Base-by-base conservation (phyloP, 2,329 filamentous ascomycete genomes). In the Lasiodiplodia gonubiensis region DNA sequence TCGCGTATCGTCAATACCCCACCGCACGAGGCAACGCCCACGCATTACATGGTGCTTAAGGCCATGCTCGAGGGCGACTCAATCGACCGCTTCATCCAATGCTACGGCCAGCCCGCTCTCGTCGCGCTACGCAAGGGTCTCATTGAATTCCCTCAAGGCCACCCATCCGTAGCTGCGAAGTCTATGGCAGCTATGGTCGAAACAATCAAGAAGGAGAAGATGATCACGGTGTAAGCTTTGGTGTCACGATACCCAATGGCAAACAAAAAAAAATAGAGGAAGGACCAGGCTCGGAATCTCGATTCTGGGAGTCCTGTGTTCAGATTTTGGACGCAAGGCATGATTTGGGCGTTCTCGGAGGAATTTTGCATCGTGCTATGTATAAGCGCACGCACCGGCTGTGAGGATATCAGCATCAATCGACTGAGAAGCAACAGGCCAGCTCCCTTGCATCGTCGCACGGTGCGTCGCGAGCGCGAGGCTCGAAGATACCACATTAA, bases 101-200 rank as follows among this genome's bases (percentile, higher is more conserved):
- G 95, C 71, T 99, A 94, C 74, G 94, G 94, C 0, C 89, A 88
- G 60, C 88, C 90, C 8, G 94, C 88, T 0, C 77, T 91, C n/a
- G 90, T 87, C 0, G 88, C 92, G 1, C 77, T 97, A 71, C 66
- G 66, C 23, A 67, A 67, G 46, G 66, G 51, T 8, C 48, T 67
- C 55, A n/a, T 67, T 37, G 66, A 67, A 4, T 67, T 67, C 55
- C 66, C 66, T 10, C 51, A 12, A n/a, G 66, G 66, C 48, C 57
- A 67, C 25, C 57, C 63, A 35, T 53, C 48, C 23, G 57, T 63
- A 10, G 48, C 66, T 25, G 66, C 66, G 4, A 67, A 67, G 51
- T 49, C 66, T 4, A 27, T 67, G 55, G 21, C 8, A 8, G 30
- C 21, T 11, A 23, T 54, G 21, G 55, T 51, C n/a, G 48, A 61